These are phyloP conservation scores for Penicillium occitanis DNA, from an alignment of 2,329 filamentous ascomycete species.

Conservation along the genomic window DNA sequence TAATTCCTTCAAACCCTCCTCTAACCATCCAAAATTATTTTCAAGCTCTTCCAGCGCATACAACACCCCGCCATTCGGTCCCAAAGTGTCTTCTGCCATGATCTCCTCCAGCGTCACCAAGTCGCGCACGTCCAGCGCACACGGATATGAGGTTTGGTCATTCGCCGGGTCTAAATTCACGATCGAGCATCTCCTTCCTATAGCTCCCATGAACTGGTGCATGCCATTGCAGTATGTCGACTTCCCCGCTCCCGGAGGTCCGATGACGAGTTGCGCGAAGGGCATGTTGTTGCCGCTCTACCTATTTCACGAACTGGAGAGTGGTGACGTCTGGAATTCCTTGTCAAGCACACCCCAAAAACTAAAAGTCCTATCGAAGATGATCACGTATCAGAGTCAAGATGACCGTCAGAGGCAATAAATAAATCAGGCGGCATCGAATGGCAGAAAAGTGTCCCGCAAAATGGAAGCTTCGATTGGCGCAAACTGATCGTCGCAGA, in stretches of 20 bases:
- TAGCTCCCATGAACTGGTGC: constrained; percentile 96
- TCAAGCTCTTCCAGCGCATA: constrained; percentile 96
- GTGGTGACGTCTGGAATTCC: background rate
- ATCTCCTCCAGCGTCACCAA: constrained; percentile 90
- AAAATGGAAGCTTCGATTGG: constrained; percentile 29
- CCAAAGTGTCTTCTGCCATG: constrained; percentile 86
- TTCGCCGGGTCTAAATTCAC: constrained; percentile 98
- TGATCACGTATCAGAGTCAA: background rate
- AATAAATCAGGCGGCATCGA: constrained; percentile 14
- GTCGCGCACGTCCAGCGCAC: constrained; percentile 84
- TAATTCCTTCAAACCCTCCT: constrained; percentile 73
- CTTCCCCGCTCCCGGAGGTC: constrained; percentile 93
- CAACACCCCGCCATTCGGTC: constrained; percentile 87
- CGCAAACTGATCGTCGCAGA: constrained; percentile 19
- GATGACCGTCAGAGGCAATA: constrained; percentile 6
- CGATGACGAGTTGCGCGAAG: constrained; percentile 78
- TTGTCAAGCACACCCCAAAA: background rate
- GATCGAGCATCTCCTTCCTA: constrained; percentile 89
- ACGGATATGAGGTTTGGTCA: constrained; percentile 84
- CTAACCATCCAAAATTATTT: constrained; percentile 89
- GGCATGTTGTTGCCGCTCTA: constrained; percentile 46
- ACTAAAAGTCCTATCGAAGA: too few species aligned
- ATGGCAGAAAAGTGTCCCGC: constrained; percentile 22
- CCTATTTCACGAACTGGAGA: background rate
- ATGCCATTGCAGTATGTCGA: constrained; percentile 99